Conservation (phyloP, 1,139 yeast species). For the Saccharomyces hybrid region DNA sequence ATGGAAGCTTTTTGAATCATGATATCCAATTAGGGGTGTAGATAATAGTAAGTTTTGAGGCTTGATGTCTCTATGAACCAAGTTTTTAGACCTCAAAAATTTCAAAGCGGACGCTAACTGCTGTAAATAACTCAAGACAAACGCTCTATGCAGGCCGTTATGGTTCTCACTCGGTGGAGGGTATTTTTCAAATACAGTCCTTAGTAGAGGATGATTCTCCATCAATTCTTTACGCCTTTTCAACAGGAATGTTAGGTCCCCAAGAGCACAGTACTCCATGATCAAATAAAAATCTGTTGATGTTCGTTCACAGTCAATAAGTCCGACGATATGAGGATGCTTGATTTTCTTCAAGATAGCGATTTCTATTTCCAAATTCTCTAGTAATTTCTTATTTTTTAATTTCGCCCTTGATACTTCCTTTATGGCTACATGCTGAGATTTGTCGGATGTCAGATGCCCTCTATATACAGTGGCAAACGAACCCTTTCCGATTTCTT, state of each 20-base stretch:
- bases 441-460: conserved; percentile 20
- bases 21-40: conserved; percentile 53
- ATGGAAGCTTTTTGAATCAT: conserved; percentile 52
- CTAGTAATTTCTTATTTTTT: conserved; percentile 76
- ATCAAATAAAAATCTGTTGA: conserved; percentile 74
- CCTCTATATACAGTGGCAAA: conserved; percentile 92
- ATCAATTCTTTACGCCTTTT: conserved; percentile 66
- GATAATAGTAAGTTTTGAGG: conserved; percentile 85
- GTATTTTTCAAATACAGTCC: conserved; percentile 66
- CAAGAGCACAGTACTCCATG: conserved; percentile 97
- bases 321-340: conserved; percentile 87
- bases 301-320: conserved; percentile 77
- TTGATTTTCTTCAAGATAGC: conserved; percentile 75
- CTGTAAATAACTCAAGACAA: conserved; percentile 77
- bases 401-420: conserved; percentile 77
- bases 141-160: conserved; percentile 70
- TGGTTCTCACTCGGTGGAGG: conserved; percentile 69
- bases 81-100: conserved; percentile 71
- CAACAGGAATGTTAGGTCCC: conserved; percentile 84
- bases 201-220: conserved; percentile 70
- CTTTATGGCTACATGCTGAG: conserved; percentile 57
- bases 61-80: conserved; percentile 89
- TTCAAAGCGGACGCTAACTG: conserved; percentile 80
- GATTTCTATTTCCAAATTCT: conserved; percentile 86
- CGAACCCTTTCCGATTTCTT: conserved; percentile 86